Conservation (phyloP, 306 rosid species). For the Cucurbita pepo region DNA sequence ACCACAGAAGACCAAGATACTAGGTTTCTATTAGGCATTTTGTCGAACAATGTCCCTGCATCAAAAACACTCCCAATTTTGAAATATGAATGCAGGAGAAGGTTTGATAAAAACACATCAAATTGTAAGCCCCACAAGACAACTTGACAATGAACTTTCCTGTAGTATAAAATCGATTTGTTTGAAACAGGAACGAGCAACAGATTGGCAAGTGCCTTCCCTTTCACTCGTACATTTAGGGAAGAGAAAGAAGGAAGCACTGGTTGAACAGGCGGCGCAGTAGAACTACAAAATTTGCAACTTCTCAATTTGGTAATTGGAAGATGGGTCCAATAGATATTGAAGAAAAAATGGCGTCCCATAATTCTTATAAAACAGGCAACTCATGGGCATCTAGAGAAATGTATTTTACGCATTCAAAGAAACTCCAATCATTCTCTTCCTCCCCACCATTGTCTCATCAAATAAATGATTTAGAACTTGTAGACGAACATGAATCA, state of each 20-base stretch:
- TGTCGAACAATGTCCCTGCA: conserved; percentile 53
- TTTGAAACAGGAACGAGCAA: conserved; percentile 23
- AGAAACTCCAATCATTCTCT: not conserved
- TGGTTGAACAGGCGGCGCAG: conserved; percentile 15
- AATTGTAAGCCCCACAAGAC: conserved; percentile 39
- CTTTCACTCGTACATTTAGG: conserved; percentile 18
- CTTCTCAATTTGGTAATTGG: not conserved
- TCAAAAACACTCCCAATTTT: conserved; percentile 16
- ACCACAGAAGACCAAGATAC: conserved; percentile 70
- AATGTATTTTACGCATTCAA: not conserved
- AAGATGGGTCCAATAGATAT: not conserved
- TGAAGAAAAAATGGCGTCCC: not conserved
- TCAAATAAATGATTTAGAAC: not conserved
- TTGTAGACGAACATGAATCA: not conserved
- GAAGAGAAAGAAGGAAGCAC: conserved; percentile 8
- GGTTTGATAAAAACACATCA: conserved; percentile 49
- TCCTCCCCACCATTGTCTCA: not conserved
- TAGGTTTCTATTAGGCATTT: conserved; percentile 45
- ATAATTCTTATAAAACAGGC: not conserved
- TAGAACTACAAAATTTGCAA: conserved; percentile 12
- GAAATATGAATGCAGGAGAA: conserved; percentile 30
- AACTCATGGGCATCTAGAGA: not conserved
- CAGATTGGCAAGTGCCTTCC: conserved; percentile 35
- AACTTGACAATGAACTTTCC: conserved; percentile 43
- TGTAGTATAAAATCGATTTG: conserved; percentile 11